These are phyloP conservation scores for Dothistroma septosporum DNA, from an alignment of 2,329 filamentous ascomycete genomes.

Conservation along the genomic window DNA sequence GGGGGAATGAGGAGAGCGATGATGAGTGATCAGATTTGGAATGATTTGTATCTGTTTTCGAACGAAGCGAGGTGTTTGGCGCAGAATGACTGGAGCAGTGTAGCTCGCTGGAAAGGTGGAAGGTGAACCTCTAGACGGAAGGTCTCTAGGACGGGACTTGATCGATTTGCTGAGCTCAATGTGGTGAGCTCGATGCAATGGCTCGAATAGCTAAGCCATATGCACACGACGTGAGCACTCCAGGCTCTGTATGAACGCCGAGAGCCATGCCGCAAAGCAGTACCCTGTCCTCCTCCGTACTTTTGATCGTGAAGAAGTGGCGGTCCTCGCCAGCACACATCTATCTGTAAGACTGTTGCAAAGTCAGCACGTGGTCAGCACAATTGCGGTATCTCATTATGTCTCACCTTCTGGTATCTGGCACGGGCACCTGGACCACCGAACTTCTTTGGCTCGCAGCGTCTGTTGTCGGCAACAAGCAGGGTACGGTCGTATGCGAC, in stretches of 20 bases:
- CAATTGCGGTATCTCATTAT: conserved; percentile 11
- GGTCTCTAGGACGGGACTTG: conserved; percentile 5
- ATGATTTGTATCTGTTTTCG: neutral
- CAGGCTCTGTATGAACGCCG: conserved; percentile 16
- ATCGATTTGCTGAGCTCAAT: conserved; percentile 18
- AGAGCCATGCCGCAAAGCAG: conserved; percentile 19
- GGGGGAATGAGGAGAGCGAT: neutral
- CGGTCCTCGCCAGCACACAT: neutral
- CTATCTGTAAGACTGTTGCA: conserved; percentile 12
- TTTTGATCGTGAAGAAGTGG: conserved; percentile 6
- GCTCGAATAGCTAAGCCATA: conserved; percentile 7
- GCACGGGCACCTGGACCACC: conserved; percentile 89
- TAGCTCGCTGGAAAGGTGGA: conserved; percentile 6
- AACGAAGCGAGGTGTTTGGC: conserved; percentile 19
- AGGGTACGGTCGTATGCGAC: conserved; percentile 95
- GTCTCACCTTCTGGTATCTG: conserved; percentile 78
- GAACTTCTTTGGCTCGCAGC: conserved; percentile 99
- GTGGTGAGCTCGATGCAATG: conserved; percentile 11
- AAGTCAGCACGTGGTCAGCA: neutral
- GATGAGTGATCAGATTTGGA: neutral
- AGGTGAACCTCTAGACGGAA: neutral
- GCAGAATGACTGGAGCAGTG: neutral
- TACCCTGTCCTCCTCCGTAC: conserved; percentile 11
- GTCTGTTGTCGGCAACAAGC: conserved; percentile 97
- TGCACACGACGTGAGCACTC: conserved; percentile 2